phyloP scores from a whole-genome alignment of 108 stramenopile genomes.

The Cyclotella baltica region DNA sequence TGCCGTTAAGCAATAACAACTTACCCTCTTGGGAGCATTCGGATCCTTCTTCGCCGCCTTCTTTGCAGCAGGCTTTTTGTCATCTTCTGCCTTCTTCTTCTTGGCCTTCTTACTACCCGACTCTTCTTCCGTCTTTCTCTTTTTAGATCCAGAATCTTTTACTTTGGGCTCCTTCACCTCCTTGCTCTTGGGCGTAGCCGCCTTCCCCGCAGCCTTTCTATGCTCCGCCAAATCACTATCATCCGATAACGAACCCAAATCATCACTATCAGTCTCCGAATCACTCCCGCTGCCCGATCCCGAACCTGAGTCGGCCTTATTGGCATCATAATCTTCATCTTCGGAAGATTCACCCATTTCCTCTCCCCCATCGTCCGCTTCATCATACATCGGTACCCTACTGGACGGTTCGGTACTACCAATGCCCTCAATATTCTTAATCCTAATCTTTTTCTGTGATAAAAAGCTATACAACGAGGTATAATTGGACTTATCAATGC shows the following conservation, averaged over 20 bases:
- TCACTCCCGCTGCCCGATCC: constrained; percentile 57
- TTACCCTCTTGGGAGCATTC: constrained; percentile 54
- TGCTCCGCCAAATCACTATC: constrained; percentile 52
- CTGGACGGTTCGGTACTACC: constrained; percentile 35
- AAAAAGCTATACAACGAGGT: constrained; percentile 88
- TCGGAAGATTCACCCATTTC: constrained; percentile 62
- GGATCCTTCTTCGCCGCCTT: constrained; percentile 63
- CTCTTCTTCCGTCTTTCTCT: constrained; percentile 19
- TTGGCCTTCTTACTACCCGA: constrained; percentile 28
- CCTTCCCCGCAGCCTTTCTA: constrained; percentile 36
- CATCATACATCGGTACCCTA: constrained; percentile 65
- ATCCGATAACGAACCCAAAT: constrained; percentile 50
- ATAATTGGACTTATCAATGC: constrained; percentile 92
- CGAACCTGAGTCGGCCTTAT: constrained; percentile 65
- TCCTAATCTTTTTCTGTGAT: constrained; percentile 85
- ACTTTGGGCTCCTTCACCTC: constrained; percentile 42
- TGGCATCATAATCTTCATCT: constrained; percentile 70
- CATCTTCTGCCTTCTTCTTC: constrained; percentile 27
- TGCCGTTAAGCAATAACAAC: neutral
- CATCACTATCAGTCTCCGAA: constrained; percentile 67
- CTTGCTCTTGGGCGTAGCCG: constrained; percentile 25
- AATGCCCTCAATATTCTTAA: constrained; percentile 89
- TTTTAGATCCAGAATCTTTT: constrained; percentile 10
- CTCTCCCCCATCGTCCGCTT: constrained; percentile 58
- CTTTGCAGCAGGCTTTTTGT: constrained; percentile 33